phyloP scores from a whole-genome alignment of 257 asterid genomes.

The Nicotiana sylvestris region DNA sequence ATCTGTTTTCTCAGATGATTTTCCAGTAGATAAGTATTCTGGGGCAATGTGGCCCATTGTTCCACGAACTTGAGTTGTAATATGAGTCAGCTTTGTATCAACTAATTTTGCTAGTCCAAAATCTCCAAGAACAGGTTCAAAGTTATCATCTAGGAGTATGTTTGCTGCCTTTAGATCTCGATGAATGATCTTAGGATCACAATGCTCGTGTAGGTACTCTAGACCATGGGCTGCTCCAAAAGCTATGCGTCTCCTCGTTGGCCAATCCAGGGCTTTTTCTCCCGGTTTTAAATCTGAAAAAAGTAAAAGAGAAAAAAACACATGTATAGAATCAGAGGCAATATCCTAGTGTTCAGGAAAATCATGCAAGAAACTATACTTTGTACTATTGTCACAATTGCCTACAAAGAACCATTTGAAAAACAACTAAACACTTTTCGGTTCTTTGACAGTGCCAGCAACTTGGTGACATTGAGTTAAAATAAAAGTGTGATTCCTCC shows the following conservation, averaged over 20 bases:
- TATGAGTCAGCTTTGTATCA: slow-evolving; percentile 64
- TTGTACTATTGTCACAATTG: no score
- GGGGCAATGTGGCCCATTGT: slow-evolving; percentile 99
- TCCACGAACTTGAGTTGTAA: slow-evolving; percentile 90
- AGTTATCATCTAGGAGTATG: slow-evolving; percentile 68
- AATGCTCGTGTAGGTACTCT: slow-evolving; percentile 90
- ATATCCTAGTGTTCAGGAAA: neutral
- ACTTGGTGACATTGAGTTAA: no score
- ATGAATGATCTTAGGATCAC: slow-evolving; percentile 84
- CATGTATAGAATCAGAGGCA: neutral
- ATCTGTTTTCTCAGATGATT: slow-evolving; percentile 84
- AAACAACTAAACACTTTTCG: no score
- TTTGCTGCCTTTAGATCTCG: slow-evolving; percentile 93
- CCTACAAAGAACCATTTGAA: no score
- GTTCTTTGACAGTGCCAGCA: no score
- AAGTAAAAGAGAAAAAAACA: neutral
- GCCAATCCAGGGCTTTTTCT: slow-evolving; percentile 77
- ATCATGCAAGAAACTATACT: no score
- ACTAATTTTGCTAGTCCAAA: slow-evolving; percentile 81
- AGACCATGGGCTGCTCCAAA: slow-evolving; percentile 89
- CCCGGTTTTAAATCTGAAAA: slow-evolving; percentile 66
- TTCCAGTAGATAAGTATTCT: slow-evolving; percentile 80
- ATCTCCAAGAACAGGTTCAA: slow-evolving; percentile 87
- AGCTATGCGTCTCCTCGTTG: slow-evolving; percentile 64
- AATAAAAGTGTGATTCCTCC: no score